Conservation (phyloP, 352 stramenopile species). For the Phytophthora litchii region DNA sequence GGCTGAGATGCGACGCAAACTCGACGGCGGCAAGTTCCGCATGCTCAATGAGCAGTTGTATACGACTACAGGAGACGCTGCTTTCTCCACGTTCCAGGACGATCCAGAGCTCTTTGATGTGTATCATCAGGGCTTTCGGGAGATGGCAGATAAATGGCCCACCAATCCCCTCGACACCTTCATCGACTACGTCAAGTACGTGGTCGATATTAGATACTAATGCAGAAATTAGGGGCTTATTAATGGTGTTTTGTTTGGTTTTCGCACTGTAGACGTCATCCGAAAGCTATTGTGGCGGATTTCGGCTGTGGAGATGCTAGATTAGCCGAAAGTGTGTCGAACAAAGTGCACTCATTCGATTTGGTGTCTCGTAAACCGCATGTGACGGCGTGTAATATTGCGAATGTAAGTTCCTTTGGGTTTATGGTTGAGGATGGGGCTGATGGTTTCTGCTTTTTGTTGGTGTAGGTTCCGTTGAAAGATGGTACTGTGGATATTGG, state of each 20-base stretch:
- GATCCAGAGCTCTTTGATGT: slow-evolving; percentile 96
- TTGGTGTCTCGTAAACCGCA: slow-evolving; percentile 92
- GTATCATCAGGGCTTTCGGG: slow-evolving; percentile 98
- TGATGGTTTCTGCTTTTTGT: slow-evolving; percentile 8
- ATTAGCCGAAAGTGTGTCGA: slow-evolving; percentile 87
- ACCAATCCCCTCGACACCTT: slow-evolving; percentile 98
- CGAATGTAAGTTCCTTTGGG: slow-evolving; percentile 51
- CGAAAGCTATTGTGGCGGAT: slow-evolving; percentile 92
- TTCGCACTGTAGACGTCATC: slow-evolving; percentile 45
- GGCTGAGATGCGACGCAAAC: slow-evolving; percentile 85
- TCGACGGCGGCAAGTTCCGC: slow-evolving; percentile 96
- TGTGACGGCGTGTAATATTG: slow-evolving; percentile 98
- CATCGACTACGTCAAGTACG: slow-evolving; percentile 93
- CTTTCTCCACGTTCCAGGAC: slow-evolving; percentile 93
- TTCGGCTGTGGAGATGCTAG: slow-evolving; percentile 99
- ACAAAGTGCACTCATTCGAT: slow-evolving; percentile 98
- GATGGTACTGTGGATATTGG: slow-evolving; percentile 93
- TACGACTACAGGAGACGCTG: slow-evolving; percentile 90
- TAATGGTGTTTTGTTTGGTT: neutral
- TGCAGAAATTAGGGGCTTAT: neutral
- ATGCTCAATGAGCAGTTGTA: slow-evolving; percentile 99
- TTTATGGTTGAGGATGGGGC: neutral
- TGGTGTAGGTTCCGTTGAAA: slow-evolving; percentile 90
- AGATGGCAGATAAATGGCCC: slow-evolving; percentile 97
- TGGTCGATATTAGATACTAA: slow-evolving; percentile 3